Evolutionary conservation across 345 rosid genomes (phyloP).

Genomic region (Atalantia buxifolia): DNA sequence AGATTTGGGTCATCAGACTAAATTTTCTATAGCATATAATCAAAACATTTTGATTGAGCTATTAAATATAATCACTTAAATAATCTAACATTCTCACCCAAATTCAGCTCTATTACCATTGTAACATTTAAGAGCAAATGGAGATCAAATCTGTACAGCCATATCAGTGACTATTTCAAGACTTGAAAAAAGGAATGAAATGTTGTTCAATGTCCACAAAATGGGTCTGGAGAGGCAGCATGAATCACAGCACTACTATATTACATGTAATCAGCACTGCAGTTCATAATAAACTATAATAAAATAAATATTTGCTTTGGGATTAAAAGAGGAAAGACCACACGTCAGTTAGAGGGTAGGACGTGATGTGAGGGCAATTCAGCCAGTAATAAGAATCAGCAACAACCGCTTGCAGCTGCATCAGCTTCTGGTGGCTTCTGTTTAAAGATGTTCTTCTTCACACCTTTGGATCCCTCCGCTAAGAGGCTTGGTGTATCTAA

Average conservation of each 20-base stretch:
- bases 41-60: too few species aligned
- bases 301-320: not conserved
- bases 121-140: not conserved
- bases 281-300: not conserved
- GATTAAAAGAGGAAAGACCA: not conserved
- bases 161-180: not conserved
- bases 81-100: not conserved
- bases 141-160: not conserved
- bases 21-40: too few species aligned
- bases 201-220: not conserved
- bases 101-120: not conserved
- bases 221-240: not conserved
- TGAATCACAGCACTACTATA: not conserved
- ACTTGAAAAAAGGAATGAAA: not conserved
- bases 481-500: conserved; percentile 48
- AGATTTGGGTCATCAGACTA: too few species aligned
- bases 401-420: conserved; percentile 34
- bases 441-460: conserved; percentile 45
- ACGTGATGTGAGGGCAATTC: not conserved
- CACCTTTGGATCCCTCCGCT: conserved; percentile 45
- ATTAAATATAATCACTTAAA: not conserved
- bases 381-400: conserved; percentile 20
- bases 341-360: not conserved
- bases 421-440: conserved; percentile 32
- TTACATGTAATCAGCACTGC: conserved; percentile 12